phyloP scores from a whole-genome alignment of 2,329 filamentous ascomycete species.

The Corniculantispora saksenae region DNA sequence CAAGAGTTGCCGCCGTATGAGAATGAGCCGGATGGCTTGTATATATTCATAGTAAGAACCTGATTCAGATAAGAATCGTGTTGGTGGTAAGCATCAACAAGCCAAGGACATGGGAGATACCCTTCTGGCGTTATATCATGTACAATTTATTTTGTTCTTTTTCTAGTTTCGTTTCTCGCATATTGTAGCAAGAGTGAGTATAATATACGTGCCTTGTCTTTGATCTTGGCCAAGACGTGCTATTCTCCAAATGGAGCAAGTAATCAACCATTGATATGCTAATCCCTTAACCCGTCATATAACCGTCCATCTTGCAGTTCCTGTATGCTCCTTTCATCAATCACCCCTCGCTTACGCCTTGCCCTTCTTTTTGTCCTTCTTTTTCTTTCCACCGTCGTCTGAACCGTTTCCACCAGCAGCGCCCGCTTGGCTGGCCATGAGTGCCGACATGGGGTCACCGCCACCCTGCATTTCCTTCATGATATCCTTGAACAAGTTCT shows the following conservation, averaged over 20 bases:
- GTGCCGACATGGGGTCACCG: constrained; percentile 47
- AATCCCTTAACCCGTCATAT: neutral
- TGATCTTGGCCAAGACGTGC: neutral
- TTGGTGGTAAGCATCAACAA: constrained; percentile 2
- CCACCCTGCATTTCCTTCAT: constrained; percentile 82
- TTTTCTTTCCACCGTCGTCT: constrained; percentile 35
- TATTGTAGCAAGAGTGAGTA: constrained; percentile 7
- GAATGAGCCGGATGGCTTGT: constrained; percentile 13
- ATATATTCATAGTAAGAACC: constrained; percentile 11
- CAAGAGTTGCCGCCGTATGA: constrained; percentile 34
- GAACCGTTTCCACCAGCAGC: constrained; percentile 29
- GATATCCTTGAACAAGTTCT: constrained; percentile 94
- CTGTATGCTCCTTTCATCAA: neutral
- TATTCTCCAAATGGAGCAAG: neutral
- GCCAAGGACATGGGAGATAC: constrained; percentile 12
- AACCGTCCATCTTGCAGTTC: neutral
- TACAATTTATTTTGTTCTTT: constrained; percentile 17
- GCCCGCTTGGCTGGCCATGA: constrained; percentile 41
- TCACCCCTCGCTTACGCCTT: constrained; percentile 31
- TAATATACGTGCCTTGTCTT: neutral
- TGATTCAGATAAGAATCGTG: neutral
- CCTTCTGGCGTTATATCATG: constrained; percentile 16
- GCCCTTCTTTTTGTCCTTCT: constrained; percentile 54
- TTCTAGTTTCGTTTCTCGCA: neutral
- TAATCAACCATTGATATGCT: neutral